phyloP scores from a whole-genome alignment of 495 filamentous ascomycete species.

The Talaromyces borbonicus region DNA sequence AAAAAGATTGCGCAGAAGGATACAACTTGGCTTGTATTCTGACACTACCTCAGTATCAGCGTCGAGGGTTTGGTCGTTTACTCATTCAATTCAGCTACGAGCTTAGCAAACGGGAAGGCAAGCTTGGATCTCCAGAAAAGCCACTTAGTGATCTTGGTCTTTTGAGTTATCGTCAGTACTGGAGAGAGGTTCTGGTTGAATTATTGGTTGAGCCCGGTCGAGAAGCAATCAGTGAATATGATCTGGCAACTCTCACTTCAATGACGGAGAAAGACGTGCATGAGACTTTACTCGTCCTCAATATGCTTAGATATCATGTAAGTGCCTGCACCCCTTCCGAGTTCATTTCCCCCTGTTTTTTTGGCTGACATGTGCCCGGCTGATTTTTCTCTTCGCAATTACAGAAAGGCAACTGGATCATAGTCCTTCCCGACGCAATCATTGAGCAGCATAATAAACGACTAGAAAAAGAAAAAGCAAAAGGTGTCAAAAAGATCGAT shows the following conservation, averaged over 20 bases:
- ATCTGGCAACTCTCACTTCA: slow-evolving; percentile 63
- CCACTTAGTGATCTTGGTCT: slow-evolving; percentile 89
- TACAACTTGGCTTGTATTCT: slow-evolving; percentile 98
- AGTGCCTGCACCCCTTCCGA: slow-evolving; percentile 15
- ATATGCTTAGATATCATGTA: slow-evolving; percentile 86
- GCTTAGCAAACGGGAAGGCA: slow-evolving; percentile 87
- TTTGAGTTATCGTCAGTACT: slow-evolving; percentile 88
- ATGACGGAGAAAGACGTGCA: slow-evolving; percentile 97
- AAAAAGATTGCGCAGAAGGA: slow-evolving; percentile 90
- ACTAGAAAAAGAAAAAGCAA: slow-evolving; percentile 63
- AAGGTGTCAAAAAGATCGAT: slow-evolving; percentile 67
- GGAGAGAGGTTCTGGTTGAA: slow-evolving; percentile 88
- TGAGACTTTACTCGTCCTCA: slow-evolving; percentile 81
- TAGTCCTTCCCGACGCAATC: slow-evolving; percentile 73
- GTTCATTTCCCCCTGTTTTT: neutral
- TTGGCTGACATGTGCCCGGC: too few species aligned
- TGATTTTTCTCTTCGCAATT: slow-evolving; percentile 1
- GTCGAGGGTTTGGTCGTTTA: slow-evolving; percentile 84
- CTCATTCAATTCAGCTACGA: slow-evolving; percentile 98
- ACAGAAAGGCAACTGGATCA: slow-evolving; percentile 83
- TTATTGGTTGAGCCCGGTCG: slow-evolving; percentile 51
- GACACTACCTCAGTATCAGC: slow-evolving; percentile 89
- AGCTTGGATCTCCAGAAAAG: slow-evolving; percentile 92
- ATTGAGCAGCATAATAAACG: slow-evolving; percentile 65
- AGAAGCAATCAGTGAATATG: slow-evolving; percentile 69